Percentiles rank a stretch among this genome's conserved stretches.
Conservation (phyloP, 257 asterid species). For the Forsythia viridissima region DNA sequence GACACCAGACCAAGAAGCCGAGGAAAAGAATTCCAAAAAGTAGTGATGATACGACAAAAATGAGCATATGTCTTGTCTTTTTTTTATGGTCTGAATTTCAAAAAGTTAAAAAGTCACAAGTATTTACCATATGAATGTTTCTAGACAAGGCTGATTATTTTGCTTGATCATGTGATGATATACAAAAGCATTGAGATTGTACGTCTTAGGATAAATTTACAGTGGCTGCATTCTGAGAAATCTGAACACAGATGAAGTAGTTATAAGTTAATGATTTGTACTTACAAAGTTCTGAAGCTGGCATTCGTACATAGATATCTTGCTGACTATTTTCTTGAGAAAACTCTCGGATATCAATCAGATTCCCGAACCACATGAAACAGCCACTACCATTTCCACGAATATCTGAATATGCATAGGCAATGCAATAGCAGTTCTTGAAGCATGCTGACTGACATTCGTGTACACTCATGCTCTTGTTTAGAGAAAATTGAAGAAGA, state of each 20-base stretch:
- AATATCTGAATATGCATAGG: constrained; percentile 27
- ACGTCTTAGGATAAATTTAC: not conserved
- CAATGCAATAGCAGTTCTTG: constrained; percentile 38
- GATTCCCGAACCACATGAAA: constrained; percentile 9
- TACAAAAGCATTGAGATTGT: not conserved
- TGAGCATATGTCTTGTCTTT: not conserved
- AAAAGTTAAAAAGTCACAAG: not conserved
- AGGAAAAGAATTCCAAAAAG: not conserved
- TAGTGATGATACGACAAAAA: not conserved
- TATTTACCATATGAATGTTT: not conserved
- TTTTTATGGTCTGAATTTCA: not conserved
- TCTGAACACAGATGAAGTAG: not conserved
- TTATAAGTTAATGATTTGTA: too few species aligned
- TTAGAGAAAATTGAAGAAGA: too few species aligned
- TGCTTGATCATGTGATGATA: not conserved
- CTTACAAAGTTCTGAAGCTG: constrained; percentile 2
- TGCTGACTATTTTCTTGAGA: not conserved
- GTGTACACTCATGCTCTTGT: too few species aligned
- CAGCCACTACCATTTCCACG: constrained; percentile 10
- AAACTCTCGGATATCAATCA: constrained; percentile 17
- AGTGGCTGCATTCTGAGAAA: not conserved
- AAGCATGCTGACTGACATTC: constrained; percentile 29
- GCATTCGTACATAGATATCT: constrained; percentile 12
- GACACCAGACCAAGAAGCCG: not conserved
- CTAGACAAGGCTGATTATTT: too few species aligned